A percentile compares a stretch with the other conserved stretches of the same genome.
phyloP scores from a whole-genome alignment of 148 eudicot species.

The Rhododendron henanense region DNA sequence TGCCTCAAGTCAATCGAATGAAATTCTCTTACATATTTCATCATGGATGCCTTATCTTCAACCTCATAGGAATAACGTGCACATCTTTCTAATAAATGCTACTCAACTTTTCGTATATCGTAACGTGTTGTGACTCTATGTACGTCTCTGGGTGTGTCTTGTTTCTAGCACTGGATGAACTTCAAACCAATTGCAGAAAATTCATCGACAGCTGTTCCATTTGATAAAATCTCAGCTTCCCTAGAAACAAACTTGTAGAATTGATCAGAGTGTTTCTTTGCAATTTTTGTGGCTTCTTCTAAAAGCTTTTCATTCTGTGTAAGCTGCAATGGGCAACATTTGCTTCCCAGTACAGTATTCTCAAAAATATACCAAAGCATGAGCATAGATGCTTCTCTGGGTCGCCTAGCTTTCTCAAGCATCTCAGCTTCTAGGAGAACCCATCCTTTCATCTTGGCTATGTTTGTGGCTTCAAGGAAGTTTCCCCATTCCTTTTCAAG shows the following conservation, averaged over 20 bases:
- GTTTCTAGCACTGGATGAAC: slow-evolving; percentile 54
- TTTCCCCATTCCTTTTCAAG: slow-evolving; percentile 28
- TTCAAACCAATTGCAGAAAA: slow-evolving; percentile 30
- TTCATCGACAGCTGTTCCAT: not conserved
- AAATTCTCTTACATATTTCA: slow-evolving; percentile 55
- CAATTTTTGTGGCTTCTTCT: slow-evolving; percentile 24
- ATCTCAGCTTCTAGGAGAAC: slow-evolving; percentile 26
- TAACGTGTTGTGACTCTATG: not conserved
- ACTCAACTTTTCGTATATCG: slow-evolving; percentile 32
- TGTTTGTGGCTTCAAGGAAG: slow-evolving; percentile 25
- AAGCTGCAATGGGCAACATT: slow-evolving; percentile 1
- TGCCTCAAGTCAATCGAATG: slow-evolving; percentile 38
- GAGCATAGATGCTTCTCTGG: slow-evolving; percentile 19
- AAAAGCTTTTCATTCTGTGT: slow-evolving; percentile 8
- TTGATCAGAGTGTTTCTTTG: slow-evolving; percentile 8
- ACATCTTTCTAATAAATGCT: slow-evolving; percentile 45
- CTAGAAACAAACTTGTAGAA: slow-evolving; percentile 29
- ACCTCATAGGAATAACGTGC: slow-evolving; percentile 31
- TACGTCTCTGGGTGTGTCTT: slow-evolving; percentile 1
- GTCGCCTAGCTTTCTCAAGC: slow-evolving; percentile 18
- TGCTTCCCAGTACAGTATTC: not conserved
- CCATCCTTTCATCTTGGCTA: slow-evolving; percentile 25
- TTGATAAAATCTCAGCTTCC: slow-evolving; percentile 31
- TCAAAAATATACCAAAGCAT: slow-evolving; percentile 20
- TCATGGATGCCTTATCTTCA: slow-evolving; percentile 37